A percentile compares a stretch with the other conserved stretches of the same genome.
Conservation (phyloP, 805 yeast genomes). For the Lipomyces lipofer region DNA sequence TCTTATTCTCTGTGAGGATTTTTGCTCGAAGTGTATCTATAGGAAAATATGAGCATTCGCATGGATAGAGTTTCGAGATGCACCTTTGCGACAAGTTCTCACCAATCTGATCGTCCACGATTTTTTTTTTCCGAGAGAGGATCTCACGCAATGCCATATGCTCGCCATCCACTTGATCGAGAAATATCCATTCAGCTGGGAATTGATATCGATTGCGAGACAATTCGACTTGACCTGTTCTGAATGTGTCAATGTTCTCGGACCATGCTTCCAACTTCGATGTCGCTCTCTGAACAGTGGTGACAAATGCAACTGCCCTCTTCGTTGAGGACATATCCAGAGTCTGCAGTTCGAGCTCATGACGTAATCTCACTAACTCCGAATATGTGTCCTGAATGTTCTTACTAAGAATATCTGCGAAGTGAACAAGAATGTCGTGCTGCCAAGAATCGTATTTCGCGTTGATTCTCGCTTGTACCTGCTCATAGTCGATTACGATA, state of each 20-base stretch:
- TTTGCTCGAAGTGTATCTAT: conserved; percentile 19
- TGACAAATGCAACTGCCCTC: conserved; percentile 44
- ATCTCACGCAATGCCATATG: conserved; percentile 46
- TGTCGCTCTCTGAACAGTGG: conserved; percentile 42
- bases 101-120: conserved; percentile 48
- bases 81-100: conserved; percentile 6
- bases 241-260: conserved; percentile 31
- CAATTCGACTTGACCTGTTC: conserved; percentile 46
- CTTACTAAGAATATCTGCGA: conserved; percentile 44
- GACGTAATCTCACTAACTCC: conserved; percentile 41
- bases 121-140: conserved; percentile 39
- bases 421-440: conserved; percentile 44
- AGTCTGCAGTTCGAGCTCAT: conserved; percentile 42
- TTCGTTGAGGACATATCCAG: conserved; percentile 44
- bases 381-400: conserved; percentile 40
- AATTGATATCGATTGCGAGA: conserved; percentile 49
- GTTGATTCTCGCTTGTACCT: conserved; percentile 54
- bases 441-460: conserved; percentile 64
- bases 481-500: conserved; percentile 48
- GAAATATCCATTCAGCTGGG: conserved; percentile 56
- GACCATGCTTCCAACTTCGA: conserved; percentile 34
- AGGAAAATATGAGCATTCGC: no score
- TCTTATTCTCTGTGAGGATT: conserved; percentile 23
- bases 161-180: conserved; percentile 62
- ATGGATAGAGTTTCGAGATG: no score